Conservation (phyloP, 2,329 filamentous ascomycete species). For the Cordyceps tenuipes region DNA sequence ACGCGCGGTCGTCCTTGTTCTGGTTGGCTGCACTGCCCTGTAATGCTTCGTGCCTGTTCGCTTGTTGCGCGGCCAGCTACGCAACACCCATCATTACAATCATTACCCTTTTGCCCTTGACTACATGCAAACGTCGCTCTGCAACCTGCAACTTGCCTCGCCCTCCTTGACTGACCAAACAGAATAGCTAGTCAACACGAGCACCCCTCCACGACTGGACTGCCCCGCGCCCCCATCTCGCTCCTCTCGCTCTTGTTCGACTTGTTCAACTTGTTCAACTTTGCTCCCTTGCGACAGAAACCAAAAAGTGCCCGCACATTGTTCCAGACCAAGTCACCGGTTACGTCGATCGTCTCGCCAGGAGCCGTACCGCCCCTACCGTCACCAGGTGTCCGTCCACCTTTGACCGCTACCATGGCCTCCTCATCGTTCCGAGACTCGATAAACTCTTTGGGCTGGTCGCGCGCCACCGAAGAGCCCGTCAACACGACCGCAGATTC, state of each 20-base stretch:
- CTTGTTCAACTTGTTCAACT: neutral
- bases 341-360: slow-evolving; percentile 6
- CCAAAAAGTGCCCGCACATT: neutral
- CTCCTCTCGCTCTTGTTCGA: neutral
- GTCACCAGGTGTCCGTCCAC: slow-evolving; percentile 1
- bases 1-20: slow-evolving; percentile 5
- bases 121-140: neutral
- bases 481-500: slow-evolving; percentile 62
- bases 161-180: slow-evolving; percentile 3
- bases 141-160: neutral
- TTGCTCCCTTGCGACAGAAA: slow-evolving; percentile 1
- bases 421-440: slow-evolving; percentile 86
- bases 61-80: slow-evolving; percentile 6
- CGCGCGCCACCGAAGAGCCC: slow-evolving; percentile 72
- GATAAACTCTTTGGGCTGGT: slow-evolving; percentile 92
- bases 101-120: neutral
- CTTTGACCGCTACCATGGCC: slow-evolving; percentile 51
- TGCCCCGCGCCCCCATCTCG: neutral
- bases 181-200: slow-evolving; percentile 6
- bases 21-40: neutral
- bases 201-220: neutral
- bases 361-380: slow-evolving; percentile 2
- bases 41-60: neutral
- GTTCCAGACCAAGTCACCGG: slow-evolving; percentile 6
- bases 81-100: neutral